phyloP scores from a whole-genome alignment of 768 basidiomycete species.

The Candolleomyces efflorescens region DNA sequence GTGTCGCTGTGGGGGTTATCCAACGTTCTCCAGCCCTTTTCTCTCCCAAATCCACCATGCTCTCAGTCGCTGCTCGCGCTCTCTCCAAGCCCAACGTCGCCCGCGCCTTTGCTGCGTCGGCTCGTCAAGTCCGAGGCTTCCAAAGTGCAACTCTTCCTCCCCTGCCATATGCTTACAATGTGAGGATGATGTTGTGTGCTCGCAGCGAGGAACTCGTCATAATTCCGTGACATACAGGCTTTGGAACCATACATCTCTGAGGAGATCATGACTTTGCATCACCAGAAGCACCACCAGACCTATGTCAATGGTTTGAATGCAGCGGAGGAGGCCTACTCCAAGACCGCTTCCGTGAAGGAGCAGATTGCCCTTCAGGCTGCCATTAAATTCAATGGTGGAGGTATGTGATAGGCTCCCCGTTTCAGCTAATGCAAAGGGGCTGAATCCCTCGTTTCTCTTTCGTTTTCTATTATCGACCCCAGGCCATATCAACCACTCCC shows the following conservation, averaged over 20 bases:
- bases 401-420: conserved; percentile 29
- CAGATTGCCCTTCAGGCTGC: conserved; percentile 85
- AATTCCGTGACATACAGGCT: conserved; percentile 39
- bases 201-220: neutral
- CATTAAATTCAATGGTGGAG: conserved; percentile 97
- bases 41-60: neutral
- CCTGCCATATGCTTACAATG: conserved; percentile 29
- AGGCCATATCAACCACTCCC: conserved; percentile 93
- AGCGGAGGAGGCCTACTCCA: conserved; percentile 80
- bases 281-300: conserved; percentile 86
- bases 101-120: conserved; percentile 43
- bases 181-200: conserved; percentile 9
- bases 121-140: conserved; percentile 12
- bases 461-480: too few species aligned
- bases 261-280: conserved; percentile 93
- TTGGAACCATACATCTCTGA: conserved; percentile 90
- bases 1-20: neutral
- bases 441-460: too few species aligned
- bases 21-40: neutral
- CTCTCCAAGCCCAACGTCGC: conserved; percentile 18
- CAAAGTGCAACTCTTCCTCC: conserved; percentile 20
- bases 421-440: too few species aligned
- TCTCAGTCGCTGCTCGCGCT: neutral
- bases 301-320: conserved; percentile 96
- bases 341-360: conserved; percentile 61